Evolutionary conservation across 1,284 basidiomycete species (phyloP).

Genomic region (Pseudozyma flocculosa): DNA sequence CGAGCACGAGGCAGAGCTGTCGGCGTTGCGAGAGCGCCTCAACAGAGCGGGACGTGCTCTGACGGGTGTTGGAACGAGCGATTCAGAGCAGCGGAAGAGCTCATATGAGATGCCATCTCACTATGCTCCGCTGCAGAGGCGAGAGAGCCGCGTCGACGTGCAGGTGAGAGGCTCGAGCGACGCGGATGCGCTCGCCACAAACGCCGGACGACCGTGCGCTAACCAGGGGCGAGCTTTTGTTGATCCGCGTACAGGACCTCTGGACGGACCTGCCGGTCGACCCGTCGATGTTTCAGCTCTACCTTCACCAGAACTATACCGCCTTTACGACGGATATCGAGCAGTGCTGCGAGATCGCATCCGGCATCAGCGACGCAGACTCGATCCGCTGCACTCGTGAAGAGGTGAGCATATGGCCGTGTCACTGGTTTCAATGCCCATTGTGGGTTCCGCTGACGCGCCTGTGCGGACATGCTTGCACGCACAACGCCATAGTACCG

Average conservation of each 20-base stretch:
- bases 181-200: no score
- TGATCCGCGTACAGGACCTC: constrained; percentile 56
- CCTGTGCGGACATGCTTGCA: no score
- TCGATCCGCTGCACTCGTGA: constrained; percentile 67
- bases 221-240: no score
- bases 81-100: no score
- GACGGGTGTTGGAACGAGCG: no score
- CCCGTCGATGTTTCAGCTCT: constrained; percentile 80
- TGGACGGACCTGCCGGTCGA: constrained; percentile 88
- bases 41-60: not conserved
- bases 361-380: constrained; percentile 80
- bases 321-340: constrained; percentile 79
- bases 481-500: no score
- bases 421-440: no score
- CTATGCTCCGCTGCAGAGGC: not conserved
- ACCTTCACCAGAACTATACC: constrained; percentile 89
- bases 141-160: constrained; percentile 69
- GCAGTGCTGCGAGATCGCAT: constrained; percentile 70
- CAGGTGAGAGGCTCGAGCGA: constrained; percentile 10
- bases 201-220: no score
- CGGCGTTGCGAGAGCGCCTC: not conserved
- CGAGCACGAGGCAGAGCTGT: not conserved
- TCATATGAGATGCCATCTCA: not conserved
- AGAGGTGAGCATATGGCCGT: constrained; percentile 63
- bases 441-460: no score